These are phyloP conservation scores for Populus ilicifolia DNA, from an alignment of 345 rosid species.

Conservation along the genomic window DNA sequence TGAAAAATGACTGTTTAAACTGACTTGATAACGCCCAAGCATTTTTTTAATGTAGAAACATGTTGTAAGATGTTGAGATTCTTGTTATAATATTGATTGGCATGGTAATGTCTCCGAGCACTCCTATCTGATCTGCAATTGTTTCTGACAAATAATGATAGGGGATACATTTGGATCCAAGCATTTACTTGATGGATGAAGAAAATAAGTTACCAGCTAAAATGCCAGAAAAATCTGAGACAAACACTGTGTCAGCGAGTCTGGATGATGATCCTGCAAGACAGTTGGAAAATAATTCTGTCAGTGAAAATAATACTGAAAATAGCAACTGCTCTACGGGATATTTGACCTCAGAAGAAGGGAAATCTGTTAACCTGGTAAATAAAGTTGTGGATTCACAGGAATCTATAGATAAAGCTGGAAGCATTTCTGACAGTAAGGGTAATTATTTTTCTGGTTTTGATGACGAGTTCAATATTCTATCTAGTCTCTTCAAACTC, in stretches of 20 bases:
- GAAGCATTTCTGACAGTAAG: slow-evolving; percentile 36
- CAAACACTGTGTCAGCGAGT: slow-evolving; percentile 25
- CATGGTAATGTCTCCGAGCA: background rate
- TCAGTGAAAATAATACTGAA: slow-evolving; percentile 31
- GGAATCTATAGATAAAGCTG: slow-evolving; percentile 36
- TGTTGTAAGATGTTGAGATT: background rate
- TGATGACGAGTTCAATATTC: background rate
- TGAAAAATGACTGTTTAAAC: background rate
- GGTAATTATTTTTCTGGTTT: slow-evolving; percentile 22
- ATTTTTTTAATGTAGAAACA: background rate
- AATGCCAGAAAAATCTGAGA: slow-evolving; percentile 38
- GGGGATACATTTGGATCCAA: slow-evolving; percentile 99
- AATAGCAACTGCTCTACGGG: slow-evolving; percentile 13
- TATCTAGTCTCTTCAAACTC: background rate
- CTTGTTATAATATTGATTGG: background rate
- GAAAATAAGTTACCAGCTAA: slow-evolving; percentile 55
- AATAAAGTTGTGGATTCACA: slow-evolving; percentile 35
- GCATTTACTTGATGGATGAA: slow-evolving; percentile 93
- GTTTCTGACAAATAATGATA: slow-evolving; percentile 28
- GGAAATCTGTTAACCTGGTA: slow-evolving; percentile 26
- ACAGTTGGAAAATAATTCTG: slow-evolving; percentile 31
- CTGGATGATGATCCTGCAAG: slow-evolving; percentile 26
- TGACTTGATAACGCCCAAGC: background rate
- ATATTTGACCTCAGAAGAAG: slow-evolving; percentile 23
- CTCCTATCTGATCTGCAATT: slow-evolving; percentile 9